Percentiles rank a stretch among this genome's conserved stretches.
Evolutionary conservation across 208 protist genomes (phyloP).

Genomic region (Angomonas deanei): DNA sequence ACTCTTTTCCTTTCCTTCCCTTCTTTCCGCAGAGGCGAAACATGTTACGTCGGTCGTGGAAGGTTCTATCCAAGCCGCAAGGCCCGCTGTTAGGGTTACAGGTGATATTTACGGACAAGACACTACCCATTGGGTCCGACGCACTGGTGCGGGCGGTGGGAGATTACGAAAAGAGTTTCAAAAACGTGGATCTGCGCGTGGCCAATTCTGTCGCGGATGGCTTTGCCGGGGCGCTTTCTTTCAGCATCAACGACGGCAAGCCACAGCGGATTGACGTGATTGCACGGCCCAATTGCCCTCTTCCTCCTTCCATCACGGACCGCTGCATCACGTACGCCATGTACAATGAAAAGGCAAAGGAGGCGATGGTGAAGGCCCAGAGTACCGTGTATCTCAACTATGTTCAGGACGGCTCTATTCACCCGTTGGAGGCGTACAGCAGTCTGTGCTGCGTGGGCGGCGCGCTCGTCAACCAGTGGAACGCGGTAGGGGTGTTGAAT

Average conservation of each 20-base stretch:
- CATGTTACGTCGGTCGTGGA: neutral
- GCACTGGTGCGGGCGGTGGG: neutral
- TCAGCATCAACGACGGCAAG: neutral
- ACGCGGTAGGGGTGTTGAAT: slow-evolving; percentile 17
- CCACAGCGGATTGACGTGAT: slow-evolving; percentile 12
- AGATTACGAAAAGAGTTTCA: neutral
- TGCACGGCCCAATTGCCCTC: slow-evolving; percentile 3
- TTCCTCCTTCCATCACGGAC: slow-evolving; percentile 5
- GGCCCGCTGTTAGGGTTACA: neutral
- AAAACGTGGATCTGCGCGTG: neutral
- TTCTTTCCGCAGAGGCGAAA: neutral
- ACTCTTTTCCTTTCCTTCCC: neutral
- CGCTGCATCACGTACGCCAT: slow-evolving; percentile 13
- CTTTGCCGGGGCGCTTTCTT: neutral
- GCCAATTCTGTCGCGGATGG: neutral
- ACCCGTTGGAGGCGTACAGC: slow-evolving; percentile 19
- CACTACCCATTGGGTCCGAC: neutral
- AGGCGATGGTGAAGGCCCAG: neutral
- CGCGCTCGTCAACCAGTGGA: slow-evolving; percentile 3
- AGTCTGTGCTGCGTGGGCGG: slow-evolving; percentile 16
- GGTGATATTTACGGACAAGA: neutral
- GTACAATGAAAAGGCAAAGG: slow-evolving; percentile 10
- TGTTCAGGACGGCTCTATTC: neutral
- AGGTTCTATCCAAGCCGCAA: neutral
- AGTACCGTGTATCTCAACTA: slow-evolving; percentile 16